Evolutionary conservation across 2,329 filamentous ascomycete genomes (phyloP).

Genomic region (Venturiaceae sp.): DNA sequence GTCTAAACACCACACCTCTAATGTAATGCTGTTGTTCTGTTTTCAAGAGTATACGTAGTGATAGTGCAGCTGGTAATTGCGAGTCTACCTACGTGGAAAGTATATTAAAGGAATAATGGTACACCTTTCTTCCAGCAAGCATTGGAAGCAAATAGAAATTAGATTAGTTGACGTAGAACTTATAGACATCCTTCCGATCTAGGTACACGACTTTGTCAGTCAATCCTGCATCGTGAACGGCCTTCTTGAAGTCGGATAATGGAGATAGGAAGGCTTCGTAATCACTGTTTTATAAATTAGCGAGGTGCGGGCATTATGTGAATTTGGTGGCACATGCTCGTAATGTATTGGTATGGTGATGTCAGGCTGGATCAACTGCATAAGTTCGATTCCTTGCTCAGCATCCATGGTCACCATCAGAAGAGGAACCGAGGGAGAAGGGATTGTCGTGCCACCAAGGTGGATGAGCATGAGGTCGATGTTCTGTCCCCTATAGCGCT

Average conservation of each 20-base stretch:
- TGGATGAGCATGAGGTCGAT: conserved; percentile 61
- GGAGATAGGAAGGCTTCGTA: conserved; percentile 53
- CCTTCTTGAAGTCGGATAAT: conserved; percentile 50
- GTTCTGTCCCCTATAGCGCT: conserved; percentile 41
- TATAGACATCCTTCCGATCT: conserved; percentile 48
- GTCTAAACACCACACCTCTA: no score
- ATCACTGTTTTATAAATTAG: conserved; percentile 29
- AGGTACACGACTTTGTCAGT: conserved; percentile 48
- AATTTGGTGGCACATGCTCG: conserved; percentile 29
- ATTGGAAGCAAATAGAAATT: no score
- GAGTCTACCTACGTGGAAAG: no score
- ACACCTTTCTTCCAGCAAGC: no score
- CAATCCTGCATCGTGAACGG: conserved; percentile 42
- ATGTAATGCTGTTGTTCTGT: no score
- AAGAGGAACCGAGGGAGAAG: conserved; percentile 46
- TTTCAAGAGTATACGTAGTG: no score
- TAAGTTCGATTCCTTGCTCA: conserved; percentile 49
- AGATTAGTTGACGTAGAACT: conserved; percentile 36
- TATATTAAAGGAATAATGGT: no score
- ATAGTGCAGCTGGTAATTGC: no score
- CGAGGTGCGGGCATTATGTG: conserved; percentile 8
- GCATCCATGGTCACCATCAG: conserved; percentile 64
- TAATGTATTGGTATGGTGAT: conserved; percentile 56
- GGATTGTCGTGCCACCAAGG: conserved; percentile 56
- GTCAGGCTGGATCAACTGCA: conserved; percentile 49